A percentile compares a stretch with the other conserved stretches of the same genome.
These are phyloP conservation scores for Mucor ambiguus DNA, from an alignment of 371 early-diverging fungal species.

Conservation along the genomic window DNA sequence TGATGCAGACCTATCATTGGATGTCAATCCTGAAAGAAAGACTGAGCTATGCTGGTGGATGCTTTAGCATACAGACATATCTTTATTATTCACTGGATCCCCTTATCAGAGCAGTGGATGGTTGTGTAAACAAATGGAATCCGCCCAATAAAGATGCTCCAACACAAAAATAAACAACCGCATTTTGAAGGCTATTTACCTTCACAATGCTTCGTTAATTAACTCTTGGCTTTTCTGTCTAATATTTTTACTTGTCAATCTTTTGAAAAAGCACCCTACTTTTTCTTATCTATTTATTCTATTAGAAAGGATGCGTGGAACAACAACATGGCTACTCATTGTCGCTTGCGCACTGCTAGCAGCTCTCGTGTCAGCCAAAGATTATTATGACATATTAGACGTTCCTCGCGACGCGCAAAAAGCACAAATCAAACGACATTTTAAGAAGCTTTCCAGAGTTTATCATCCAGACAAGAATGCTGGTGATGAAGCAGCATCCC, in stretches of 20 bases:
- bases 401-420: conserved; percentile 78
- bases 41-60: too few species aligned
- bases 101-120: not conserved
- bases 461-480: conserved; percentile 95
- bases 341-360: conserved; percentile 7
- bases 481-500: conserved; percentile 72
- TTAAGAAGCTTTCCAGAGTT: conserved; percentile 84
- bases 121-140: not conserved
- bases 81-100: too few species aligned
- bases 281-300: not conserved
- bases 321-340: conserved; percentile 5
- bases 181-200: not conserved
- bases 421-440: conserved; percentile 91
- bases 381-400: conserved; percentile 74
- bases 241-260: too few species aligned
- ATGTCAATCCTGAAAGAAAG: too few species aligned
- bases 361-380: conserved; percentile 28
- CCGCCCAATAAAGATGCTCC: not conserved
- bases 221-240: not conserved
- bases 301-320: conserved; percentile 13
- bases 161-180: not conserved
- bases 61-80: too few species aligned
- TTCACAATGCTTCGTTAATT: not conserved
- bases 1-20: not conserved
- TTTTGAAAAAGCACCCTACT: not conserved